Percentiles rank a stretch among this genome's conserved stretches.
These are phyloP conservation scores for Mycena sanguinolenta DNA, from an alignment of 768 basidiomycete species.

Conservation along the genomic window DNA sequence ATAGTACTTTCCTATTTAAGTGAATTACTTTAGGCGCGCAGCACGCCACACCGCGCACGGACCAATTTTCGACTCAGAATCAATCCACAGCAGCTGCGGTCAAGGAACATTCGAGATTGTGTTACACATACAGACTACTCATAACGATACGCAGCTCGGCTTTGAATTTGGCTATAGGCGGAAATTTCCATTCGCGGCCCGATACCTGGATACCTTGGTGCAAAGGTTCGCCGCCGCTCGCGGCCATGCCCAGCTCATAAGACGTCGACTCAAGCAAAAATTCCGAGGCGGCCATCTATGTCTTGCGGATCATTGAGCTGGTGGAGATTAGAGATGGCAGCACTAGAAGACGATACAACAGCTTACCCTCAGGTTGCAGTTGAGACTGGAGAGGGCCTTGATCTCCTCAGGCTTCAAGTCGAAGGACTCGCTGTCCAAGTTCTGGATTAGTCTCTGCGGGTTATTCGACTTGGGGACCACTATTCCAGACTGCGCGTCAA, in stretches of 20 bases:
- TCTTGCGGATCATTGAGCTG: constrained; percentile 80
- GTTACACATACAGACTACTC: constrained; percentile 19
- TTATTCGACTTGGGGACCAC: constrained; percentile 80
- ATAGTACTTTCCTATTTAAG: constrained; percentile 1
- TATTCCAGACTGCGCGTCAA: background rate
- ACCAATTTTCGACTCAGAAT: constrained; percentile 18
- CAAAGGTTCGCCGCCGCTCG: no score
- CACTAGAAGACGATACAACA: constrained; percentile 29
- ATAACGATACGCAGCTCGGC: constrained; percentile 23
- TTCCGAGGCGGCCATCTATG: constrained; percentile 73
- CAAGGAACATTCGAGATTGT: constrained; percentile 29
- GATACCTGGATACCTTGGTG: no score
- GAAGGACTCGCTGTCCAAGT: constrained; percentile 65
- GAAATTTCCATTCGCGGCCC: no score
- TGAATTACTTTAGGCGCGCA: background rate
- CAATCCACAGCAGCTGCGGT: constrained; percentile 30
- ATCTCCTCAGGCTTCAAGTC: constrained; percentile 63
- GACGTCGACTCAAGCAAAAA: no score
- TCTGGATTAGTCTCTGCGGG: constrained; percentile 61
- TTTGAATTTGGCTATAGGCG: no score
- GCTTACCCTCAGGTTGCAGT: constrained; percentile 72
- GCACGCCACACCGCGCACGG: constrained; percentile 33
- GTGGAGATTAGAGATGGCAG: background rate
- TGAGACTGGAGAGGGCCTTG: constrained; percentile 60
- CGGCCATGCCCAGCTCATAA: no score